Evolutionary conservation across 352 stramenopile species (phyloP), one percentile per base, ranked within the genome.

Genomic region (Pythium monospermum): DNA sequence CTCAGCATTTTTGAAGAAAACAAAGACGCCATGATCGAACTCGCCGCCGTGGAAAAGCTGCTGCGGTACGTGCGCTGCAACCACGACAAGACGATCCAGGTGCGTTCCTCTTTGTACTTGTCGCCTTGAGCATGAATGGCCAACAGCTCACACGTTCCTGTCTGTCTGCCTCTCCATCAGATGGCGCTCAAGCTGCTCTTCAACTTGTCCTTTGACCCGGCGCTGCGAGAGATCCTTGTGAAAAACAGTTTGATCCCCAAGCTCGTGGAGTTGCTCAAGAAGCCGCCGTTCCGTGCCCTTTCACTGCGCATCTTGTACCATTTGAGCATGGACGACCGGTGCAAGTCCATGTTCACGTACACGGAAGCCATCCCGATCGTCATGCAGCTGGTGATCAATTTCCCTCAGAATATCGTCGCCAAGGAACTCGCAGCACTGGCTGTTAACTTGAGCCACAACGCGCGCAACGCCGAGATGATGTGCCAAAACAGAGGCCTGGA

Each of bases 1-100:
- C 66, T 97, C 13, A 91, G 85, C 46, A 93, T 98, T 43, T 97
- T 97, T 60, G 82, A 97, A 62, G 93, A 98, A 32, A 98, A 98
- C 69, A 98, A 97, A 58, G 76, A 97, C 37, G 59, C 78, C 33
- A 94, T 98, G 78, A 75, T 92, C 39, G 83, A 95, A 57, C 65
- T 88, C 23, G 69, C 72, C 1, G 71, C 87, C n/a, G 61, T 86
- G 21, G 77, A 91, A 46, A 89, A 87, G 42, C 66, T 91, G 21
- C 68, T 90, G 18, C 76, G 77, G 16, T 91, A 92, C 56, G 71
- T 88, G 31, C 76, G 77, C 26, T 94, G 79, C 66, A 85, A 76
- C 51, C 81, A 92, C 58, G 81, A 92, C 69, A 94, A 91, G 60
- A 91, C 76, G 15, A 79, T 85, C 27, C 81, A 94, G 54, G 60